Evolutionary conservation across 139 green algal species (phyloP).

Genomic region (Chlamydomonas schloesseri): DNA sequence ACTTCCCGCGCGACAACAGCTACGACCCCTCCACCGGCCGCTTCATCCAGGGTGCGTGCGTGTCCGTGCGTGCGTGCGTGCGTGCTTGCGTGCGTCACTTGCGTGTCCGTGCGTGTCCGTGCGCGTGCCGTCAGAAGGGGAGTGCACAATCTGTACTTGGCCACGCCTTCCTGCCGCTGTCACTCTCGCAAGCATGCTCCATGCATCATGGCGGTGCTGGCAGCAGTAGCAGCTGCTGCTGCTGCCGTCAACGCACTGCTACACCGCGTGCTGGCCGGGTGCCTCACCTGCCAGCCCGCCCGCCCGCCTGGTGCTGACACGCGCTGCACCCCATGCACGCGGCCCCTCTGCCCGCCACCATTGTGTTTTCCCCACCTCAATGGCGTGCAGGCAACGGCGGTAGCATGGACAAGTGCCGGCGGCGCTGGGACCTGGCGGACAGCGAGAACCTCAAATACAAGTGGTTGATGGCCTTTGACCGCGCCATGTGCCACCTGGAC

Average conservation of each 20-base stretch:
- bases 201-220: too few relatives aligned
- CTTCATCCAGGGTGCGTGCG: slow-evolving; percentile 73
- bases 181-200: too few relatives aligned
- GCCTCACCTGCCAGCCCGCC: too few relatives aligned
- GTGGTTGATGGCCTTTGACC: slow-evolving; percentile 90
- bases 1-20: slow-evolving; percentile 92
- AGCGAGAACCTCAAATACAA: slow-evolving; percentile 90
- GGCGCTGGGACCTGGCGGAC: slow-evolving; percentile 94
- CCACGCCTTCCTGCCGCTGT: too few relatives aligned
- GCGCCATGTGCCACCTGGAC: slow-evolving; percentile 93
- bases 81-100: too few relatives aligned
- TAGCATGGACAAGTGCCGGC: slow-evolving; percentile 94
- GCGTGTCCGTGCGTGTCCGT: too few relatives aligned
- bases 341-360: background rate
- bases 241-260: too few relatives aligned
- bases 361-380: slow-evolving; percentile 1
- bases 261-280: too few relatives aligned
- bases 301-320: too few relatives aligned
- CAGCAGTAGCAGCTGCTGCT: too few relatives aligned
- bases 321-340: background rate
- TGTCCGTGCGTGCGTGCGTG: background rate
- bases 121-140: background rate
- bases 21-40: slow-evolving; percentile 87
- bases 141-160: background rate
- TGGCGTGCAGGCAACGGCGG: slow-evolving; percentile 86